phyloP scores from a whole-genome alignment of 148 eudicot genomes.

The Pharnaceum exiguum region DNA sequence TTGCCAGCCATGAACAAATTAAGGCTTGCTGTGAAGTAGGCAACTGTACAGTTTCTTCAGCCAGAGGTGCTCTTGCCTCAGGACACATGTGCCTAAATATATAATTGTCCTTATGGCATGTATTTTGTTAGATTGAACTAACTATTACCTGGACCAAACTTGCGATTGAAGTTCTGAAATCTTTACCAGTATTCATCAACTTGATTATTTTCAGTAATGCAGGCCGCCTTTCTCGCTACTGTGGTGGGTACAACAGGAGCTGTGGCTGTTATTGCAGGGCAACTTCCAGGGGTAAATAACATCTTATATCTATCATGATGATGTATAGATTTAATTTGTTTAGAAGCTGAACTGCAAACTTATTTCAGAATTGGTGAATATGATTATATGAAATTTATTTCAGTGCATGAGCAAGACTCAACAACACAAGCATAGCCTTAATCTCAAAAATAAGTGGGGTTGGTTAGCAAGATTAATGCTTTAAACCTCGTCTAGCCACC shows the following conservation, averaged over 20 bases:
- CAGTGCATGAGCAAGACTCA: too few relatives aligned
- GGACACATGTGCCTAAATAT: background rate
- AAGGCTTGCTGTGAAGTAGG: too few relatives aligned
- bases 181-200: constrained; percentile 23
- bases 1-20: too few relatives aligned
- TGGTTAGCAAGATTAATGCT: too few relatives aligned
- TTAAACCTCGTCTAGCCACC: too few relatives aligned
- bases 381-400: too few relatives aligned
- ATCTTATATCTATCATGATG: constrained; percentile 1
- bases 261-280: constrained; percentile 80
- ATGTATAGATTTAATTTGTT: too few relatives aligned
- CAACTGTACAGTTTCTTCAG: background rate
- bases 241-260: constrained; percentile 91
- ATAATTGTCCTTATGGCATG: background rate
- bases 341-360: too few relatives aligned
- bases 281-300: constrained; percentile 91
- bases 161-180: background rate
- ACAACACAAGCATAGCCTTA: too few relatives aligned
- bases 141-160: background rate
- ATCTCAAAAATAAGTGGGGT: too few relatives aligned
- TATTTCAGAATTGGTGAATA: too few relatives aligned
- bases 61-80: background rate
- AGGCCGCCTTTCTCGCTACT: constrained; percentile 92
- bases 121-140: background rate
- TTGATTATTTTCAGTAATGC: constrained; percentile 76